Conservation (phyloP, 2,329 filamentous ascomycete genomes). For the Phyllosticta capitalensis region DNA sequence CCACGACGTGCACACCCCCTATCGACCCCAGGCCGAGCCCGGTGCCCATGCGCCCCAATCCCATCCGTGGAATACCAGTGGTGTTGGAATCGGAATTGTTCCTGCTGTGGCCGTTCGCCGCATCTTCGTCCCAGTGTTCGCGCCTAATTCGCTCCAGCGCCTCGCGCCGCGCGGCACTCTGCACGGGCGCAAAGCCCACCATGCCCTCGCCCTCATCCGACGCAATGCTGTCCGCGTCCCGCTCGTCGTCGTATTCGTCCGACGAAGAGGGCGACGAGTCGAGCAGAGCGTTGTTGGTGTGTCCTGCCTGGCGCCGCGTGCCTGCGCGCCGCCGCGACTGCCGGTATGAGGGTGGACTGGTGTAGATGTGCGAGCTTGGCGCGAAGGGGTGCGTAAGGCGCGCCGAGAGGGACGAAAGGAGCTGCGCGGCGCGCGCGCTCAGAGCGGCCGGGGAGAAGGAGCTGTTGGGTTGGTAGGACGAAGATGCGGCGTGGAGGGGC, state of each 20-base stretch:
- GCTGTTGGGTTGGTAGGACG: constrained; percentile 13
- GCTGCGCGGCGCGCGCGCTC: constrained; percentile 22
- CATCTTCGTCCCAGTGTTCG: background rate
- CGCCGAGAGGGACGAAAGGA: background rate
- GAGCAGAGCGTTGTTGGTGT: background rate
- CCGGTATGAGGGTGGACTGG: background rate
- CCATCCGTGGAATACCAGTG: background rate
- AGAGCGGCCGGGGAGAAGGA: constrained; percentile 20
- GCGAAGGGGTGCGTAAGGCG: constrained; percentile 4
- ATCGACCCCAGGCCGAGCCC: background rate
- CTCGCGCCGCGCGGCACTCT: constrained; percentile 25
- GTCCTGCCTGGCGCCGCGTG: background rate
- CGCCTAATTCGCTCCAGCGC: constrained; percentile 27
- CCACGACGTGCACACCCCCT: background rate
- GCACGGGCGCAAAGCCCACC: constrained; percentile 35
- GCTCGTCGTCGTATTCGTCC: constrained; percentile 9
- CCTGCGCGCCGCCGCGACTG: constrained; percentile 1
- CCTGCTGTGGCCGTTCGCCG: background rate
- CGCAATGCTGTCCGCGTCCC: constrained; percentile 22
- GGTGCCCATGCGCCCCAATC: background rate
- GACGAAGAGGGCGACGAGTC: background rate
- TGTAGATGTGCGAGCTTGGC: background rate
- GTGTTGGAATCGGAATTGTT: background rate
- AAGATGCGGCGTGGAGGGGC: constrained; percentile 24
- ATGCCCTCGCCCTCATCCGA: constrained; percentile 39